A percentile compares a stretch with the other conserved stretches of the same genome.
Evolutionary conservation across 2,329 filamentous ascomycete genomes (phyloP).

Genomic region (Arthroderma uncinatum): DNA sequence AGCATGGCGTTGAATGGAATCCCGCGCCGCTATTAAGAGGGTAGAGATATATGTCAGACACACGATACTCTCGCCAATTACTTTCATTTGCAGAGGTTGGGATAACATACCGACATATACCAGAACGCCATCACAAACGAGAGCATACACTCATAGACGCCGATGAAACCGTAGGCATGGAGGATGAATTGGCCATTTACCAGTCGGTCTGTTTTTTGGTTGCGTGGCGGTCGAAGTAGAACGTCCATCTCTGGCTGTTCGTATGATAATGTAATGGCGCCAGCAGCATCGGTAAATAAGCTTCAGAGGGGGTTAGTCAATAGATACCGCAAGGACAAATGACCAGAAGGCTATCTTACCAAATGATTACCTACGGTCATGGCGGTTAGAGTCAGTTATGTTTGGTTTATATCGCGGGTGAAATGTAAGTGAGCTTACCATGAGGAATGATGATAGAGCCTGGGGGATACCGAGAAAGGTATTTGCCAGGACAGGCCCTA

Average conservation of each 20-base stretch:
- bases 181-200: constrained; percentile 63
- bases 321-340: not conserved
- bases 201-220: constrained; percentile 57
- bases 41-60: constrained; percentile 22
- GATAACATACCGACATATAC: constrained; percentile 39
- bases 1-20: constrained; percentile 55
- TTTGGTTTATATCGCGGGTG: not conserved
- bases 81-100: constrained; percentile 11
- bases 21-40: constrained; percentile 37
- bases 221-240: constrained; percentile 55
- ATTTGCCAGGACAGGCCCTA: constrained; percentile 61
- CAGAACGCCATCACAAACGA: constrained; percentile 57
- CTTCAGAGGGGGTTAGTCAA: constrained; percentile 18
- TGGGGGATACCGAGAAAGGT: constrained; percentile 63
- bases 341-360: constrained; percentile 28
- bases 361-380: constrained; percentile 45
- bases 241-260: constrained; percentile 68
- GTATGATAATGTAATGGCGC: constrained; percentile 62
- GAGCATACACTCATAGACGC: constrained; percentile 49
- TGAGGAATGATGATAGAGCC: constrained; percentile 61
- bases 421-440: constrained; percentile 28
- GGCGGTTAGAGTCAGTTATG: not conserved
- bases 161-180: constrained; percentile 61
- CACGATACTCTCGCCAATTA: constrained; percentile 28
- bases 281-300: constrained; percentile 65